Conservation (phyloP, 371 early-diverging fungal genomes). For the Umbelopsis sp. region DNA sequence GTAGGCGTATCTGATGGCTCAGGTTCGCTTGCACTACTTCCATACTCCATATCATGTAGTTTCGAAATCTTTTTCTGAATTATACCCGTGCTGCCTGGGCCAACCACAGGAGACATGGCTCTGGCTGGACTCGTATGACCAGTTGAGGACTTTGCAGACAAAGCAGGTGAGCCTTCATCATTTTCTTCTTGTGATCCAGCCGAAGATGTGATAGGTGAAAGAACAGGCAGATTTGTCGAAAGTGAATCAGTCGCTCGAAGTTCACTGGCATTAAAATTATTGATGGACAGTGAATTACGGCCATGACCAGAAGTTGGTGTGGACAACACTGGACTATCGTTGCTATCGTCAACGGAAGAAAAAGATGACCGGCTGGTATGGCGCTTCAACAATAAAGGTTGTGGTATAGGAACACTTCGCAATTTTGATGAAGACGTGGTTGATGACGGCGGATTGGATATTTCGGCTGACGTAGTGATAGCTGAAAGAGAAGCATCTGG, state of each 20-base stretch:
- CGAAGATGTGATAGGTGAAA: slow-evolving; percentile 5
- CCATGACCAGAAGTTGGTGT: slow-evolving; percentile 15
- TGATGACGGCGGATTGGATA: slow-evolving; percentile 26
- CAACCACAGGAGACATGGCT: neutral
- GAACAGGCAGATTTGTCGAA: neutral
- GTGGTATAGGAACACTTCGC: slow-evolving; percentile 47
- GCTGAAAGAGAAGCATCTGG: slow-evolving; percentile 27
- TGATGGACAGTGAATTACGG: neutral
- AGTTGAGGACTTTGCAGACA: slow-evolving; percentile 1
- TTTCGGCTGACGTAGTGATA: slow-evolving; percentile 30
- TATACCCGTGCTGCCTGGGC: neutral
- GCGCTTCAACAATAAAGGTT: slow-evolving; percentile 41
- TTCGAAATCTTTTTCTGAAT: slow-evolving; percentile 20
- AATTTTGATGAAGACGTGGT: slow-evolving; percentile 28
- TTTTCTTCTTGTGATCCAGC: slow-evolving; percentile 6
- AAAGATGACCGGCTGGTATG: slow-evolving; percentile 41
- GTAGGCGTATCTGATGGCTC: neutral
- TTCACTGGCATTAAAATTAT: neutral
- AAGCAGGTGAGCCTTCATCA: slow-evolving; percentile 2
- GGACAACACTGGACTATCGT: slow-evolving; percentile 17
- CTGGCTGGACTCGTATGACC: neutral
- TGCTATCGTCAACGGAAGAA: slow-evolving; percentile 32
- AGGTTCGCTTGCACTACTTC: slow-evolving; percentile 32
- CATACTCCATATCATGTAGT: slow-evolving; percentile 28
- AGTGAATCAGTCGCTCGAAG: neutral